Base-by-base conservation (phyloP, 2,329 filamentous ascomycete species). In the Hymenoscyphus fructigenus region DNA sequence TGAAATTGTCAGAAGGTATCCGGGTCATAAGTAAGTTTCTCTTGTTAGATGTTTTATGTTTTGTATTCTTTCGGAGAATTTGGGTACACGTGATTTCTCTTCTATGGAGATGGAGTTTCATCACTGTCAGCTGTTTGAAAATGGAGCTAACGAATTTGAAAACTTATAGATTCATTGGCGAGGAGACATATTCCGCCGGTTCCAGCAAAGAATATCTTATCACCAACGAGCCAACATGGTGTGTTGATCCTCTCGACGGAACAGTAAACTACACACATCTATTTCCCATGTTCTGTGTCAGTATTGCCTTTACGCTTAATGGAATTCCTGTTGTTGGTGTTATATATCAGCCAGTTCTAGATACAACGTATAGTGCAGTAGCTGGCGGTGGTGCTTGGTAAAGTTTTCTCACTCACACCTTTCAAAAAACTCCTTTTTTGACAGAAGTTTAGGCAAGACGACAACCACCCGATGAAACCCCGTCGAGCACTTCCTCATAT, bases 241-340 rank as follows among this genome's bases (percentile, higher is more conserved):
- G 88, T 72, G 83, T 93, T 50, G 91, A 93, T 76, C 90, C 91
- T 10, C 82, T 93, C 32, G 90, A 93, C 73, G 90, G 83, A 55
- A 93, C 91, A 2, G 89, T 93, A 66, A 93, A 93, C 80, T 93
- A 90, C 78, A 91, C 90, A 34, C 91, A 93, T 75, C 82, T 91
- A 5, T 92, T 91, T 73, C 89, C 89, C 65, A 91, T 92, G 87
- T 92, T 91, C 78, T 93, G 91, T 76, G 88, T 93, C 55, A 91
- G 88, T 41, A 92, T 93, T 72, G 90, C 83, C 59, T 88, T 93
- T 72, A 80, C 89, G 28, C 73, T 91, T 62, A 76, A 83, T 20
- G 81, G 83, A 6, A 76, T 80, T 32, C 88, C 91, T 2, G 76
- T 88, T 1, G 84, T 93, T 60, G 91, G 91, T 23, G 84, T 92